Percentiles rank a stretch among this genome's conserved stretches.
Evolutionary conservation across 352 stramenopile genomes (phyloP).

Genomic region (Phytopythium montanum): DNA sequence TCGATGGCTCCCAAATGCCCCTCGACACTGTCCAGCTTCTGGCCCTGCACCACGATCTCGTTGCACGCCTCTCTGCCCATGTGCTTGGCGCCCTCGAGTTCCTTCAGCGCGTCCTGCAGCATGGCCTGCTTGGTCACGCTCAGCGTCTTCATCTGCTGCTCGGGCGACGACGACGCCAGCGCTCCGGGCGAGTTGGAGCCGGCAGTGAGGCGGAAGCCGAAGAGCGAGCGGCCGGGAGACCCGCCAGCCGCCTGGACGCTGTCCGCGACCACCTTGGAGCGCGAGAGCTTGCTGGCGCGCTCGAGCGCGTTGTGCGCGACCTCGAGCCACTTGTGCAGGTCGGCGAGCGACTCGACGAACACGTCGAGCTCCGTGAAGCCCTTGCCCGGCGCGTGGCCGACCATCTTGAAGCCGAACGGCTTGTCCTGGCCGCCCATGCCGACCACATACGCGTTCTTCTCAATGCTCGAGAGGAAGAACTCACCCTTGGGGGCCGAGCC

Average conservation of each 20-base stretch:
- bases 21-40: conserved; percentile 74
- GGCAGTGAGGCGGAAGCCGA: conserved; percentile 38
- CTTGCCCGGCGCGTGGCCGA: conserved; percentile 70
- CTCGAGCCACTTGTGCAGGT: conserved; percentile 79
- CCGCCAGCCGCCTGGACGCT: conserved; percentile 31
- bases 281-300: conserved; percentile 42
- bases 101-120: conserved; percentile 64
- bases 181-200: conserved; percentile 4
- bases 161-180: conserved; percentile 25
- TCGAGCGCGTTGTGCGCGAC: conserved; percentile 72
- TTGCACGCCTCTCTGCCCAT: conserved; percentile 63
- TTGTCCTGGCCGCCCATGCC: conserved; percentile 60
- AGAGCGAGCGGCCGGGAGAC: conserved; percentile 41
- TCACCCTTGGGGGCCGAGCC: conserved; percentile 42
- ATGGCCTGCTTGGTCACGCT: conserved; percentile 54
- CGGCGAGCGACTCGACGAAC: conserved; percentile 57
- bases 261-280: conserved; percentile 15
- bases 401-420: conserved; percentile 83
- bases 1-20: conserved; percentile 52
- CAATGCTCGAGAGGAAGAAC: conserved; percentile 75
- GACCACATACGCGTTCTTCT: conserved; percentile 77
- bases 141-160: conserved; percentile 72
- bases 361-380: conserved; percentile 81
- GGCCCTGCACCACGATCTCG: conserved; percentile 70
- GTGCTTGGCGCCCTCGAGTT: conserved; percentile 69